Base-by-base conservation (phyloP, 2,329 filamentous ascomycete genomes). In the Talaromyces amestolkiae region DNA sequence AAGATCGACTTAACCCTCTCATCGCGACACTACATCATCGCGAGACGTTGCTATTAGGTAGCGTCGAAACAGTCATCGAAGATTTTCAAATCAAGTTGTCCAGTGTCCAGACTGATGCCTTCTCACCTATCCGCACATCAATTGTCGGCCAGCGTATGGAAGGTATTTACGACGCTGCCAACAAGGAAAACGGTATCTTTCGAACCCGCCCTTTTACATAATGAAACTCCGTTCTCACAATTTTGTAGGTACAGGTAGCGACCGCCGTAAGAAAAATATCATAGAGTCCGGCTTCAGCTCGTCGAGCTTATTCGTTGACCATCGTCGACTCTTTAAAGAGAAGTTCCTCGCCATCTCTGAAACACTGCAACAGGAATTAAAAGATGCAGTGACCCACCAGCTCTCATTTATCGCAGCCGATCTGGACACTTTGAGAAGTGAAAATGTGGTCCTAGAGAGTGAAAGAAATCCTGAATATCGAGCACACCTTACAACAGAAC, bases 371-470 rank as follows among this genome's bases (percentile, higher is more conserved):
- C 60, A 54, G 60, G 15, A 54, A 62, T 43, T 27, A 62, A 62
- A 31, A 15, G 22, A 54, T 31, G 9, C 45, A 43, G 60, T 62
- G 45, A 11, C n/a, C 19, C 47, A 54, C 2, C 60, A 62, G 33
- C 22, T 41, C 60, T 8, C 31, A 27, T 54, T 62, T 7, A 54
- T 62, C 22, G 47, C 19, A 43, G 19, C 31, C 13, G 47, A 62
- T 54, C 47, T 62, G 22, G 22, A 51, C 19, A 53, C 47, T 54
- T n/a, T 62, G 37, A 62, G 60, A 33, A 41, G 54, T 43, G 60
- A 62, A 41, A 62, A 62, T 54, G 60, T 39, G 31, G 35, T 62
- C 47, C 47, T 53, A 11, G 60, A 62, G 35, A 62, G 47, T 54
- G 60, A 54, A 13, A 62, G 35, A 31, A 54, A 53, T 31, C 60